Conservation (phyloP, 768 basidiomycete species). For the Boletus coccyginus region DNA sequence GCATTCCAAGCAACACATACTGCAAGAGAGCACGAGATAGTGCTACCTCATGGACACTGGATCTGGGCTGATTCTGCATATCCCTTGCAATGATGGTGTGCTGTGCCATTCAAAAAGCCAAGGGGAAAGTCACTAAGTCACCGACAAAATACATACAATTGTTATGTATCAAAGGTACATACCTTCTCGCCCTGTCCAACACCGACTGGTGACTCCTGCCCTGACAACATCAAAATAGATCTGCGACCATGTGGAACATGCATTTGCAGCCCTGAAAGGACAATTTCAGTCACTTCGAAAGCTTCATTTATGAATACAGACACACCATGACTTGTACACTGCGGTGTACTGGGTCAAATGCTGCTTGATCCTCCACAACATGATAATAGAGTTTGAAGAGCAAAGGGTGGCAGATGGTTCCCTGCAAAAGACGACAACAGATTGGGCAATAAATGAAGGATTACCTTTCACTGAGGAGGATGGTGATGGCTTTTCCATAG, state of each 20-base stretch:
- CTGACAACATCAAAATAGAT: not conserved
- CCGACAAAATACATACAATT: not conserved
- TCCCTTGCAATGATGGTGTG: not conserved
- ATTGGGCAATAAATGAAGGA: not conserved
- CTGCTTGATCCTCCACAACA: not conserved
- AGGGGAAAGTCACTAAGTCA: not conserved
- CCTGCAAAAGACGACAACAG: not conserved
- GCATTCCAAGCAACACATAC: not conserved
- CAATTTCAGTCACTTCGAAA: too few species aligned
- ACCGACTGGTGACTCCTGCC: too few species aligned
- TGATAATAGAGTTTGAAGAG: not conserved
- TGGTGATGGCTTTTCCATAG: not conserved
- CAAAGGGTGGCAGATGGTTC: not conserved
- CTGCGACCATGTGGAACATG: too few species aligned
- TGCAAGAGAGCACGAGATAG: not conserved
- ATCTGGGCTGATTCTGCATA: not conserved
- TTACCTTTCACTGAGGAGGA: not conserved
- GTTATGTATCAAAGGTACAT: not conserved
- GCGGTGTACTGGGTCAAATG: too few species aligned
- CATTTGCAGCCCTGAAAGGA: too few species aligned
- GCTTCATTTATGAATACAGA: too few species aligned
- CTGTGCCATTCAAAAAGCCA: not conserved
- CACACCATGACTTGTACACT: too few species aligned
- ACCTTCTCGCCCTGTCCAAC: too few species aligned
- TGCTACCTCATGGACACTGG: not conserved